These are phyloP conservation scores for Cylindrotheca closterium DNA, from an alignment of 108 stramenopile species.

Conservation along the genomic window DNA sequence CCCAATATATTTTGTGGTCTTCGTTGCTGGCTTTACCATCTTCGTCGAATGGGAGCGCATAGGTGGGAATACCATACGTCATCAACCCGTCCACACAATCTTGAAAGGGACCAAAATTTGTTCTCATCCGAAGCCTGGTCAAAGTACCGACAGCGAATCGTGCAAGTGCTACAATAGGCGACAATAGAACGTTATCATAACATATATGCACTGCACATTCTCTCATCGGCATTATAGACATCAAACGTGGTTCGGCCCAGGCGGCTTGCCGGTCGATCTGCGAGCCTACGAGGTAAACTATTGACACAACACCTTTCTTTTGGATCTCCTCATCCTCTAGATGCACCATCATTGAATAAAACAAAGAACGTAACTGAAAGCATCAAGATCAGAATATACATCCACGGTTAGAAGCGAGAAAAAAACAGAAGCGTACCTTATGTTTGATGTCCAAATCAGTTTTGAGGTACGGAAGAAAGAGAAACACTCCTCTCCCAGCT, in stretches of 20 bases:
- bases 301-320: slow-evolving; percentile 3
- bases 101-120: background rate
- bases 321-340: slow-evolving; percentile 16
- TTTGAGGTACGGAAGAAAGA: slow-evolving; percentile 4
- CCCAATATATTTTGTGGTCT: slow-evolving; percentile 3
- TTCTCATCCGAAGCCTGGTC: background rate
- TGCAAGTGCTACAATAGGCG: background rate
- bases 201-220: background rate
- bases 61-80: slow-evolving; percentile 10
- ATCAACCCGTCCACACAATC: background rate
- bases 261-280: background rate
- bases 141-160: background rate
- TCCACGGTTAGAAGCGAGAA: no score
- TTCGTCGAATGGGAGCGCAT: background rate
- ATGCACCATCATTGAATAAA: slow-evolving; percentile 2
- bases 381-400: background rate
- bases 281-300: background rate
- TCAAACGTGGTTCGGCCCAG: background rate
- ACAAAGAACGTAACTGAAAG: background rate
- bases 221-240: background rate
- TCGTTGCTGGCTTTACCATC: background rate
- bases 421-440: background rate
- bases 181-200: background rate
- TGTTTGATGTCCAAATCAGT: slow-evolving; percentile 1
- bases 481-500: slow-evolving; percentile 12